A percentile compares a stretch with the other conserved stretches of the same genome.
Conservation (phyloP, 192 early-diverging fungal genomes). For the Diversispora eburnea region DNA sequence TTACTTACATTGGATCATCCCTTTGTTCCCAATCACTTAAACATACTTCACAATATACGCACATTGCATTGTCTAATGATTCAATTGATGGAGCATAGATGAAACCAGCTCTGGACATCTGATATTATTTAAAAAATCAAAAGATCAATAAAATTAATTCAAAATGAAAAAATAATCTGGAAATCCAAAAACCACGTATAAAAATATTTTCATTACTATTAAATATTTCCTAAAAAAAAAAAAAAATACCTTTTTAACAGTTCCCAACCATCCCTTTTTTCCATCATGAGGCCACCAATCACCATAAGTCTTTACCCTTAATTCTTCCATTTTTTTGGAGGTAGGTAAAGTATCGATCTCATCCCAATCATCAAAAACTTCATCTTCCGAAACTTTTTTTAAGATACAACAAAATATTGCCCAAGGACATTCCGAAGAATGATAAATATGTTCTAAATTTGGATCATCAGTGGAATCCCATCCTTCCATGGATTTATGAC, state of each 20-base stretch:
- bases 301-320: conserved; percentile 36
- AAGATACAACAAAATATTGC: conserved; percentile 28
- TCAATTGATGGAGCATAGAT: conserved; percentile 31
- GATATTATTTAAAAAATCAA: background rate
- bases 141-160: background rate
- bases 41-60: conserved; percentile 35
- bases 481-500: conserved; percentile 34
- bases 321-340: conserved; percentile 33
- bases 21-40: conserved; percentile 37
- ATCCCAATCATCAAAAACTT: conserved; percentile 36
- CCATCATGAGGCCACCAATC: conserved; percentile 42
- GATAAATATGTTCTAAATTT: conserved; percentile 30
- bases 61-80: conserved; percentile 32
- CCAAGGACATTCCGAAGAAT: conserved; percentile 33
- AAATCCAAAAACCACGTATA: background rate
- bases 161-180: too few relatives aligned
- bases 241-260: conserved; percentile 28
- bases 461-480: conserved; percentile 33
- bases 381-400: conserved; percentile 5
- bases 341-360: conserved; percentile 31
- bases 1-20: conserved; percentile 36
- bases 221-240: background rate
- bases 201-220: background rate
- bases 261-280: conserved; percentile 32
- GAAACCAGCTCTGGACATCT: conserved; percentile 45